phyloP scores from a whole-genome alignment of 176 grass and related monocot genomes.

The Eleusine indica region DNA sequence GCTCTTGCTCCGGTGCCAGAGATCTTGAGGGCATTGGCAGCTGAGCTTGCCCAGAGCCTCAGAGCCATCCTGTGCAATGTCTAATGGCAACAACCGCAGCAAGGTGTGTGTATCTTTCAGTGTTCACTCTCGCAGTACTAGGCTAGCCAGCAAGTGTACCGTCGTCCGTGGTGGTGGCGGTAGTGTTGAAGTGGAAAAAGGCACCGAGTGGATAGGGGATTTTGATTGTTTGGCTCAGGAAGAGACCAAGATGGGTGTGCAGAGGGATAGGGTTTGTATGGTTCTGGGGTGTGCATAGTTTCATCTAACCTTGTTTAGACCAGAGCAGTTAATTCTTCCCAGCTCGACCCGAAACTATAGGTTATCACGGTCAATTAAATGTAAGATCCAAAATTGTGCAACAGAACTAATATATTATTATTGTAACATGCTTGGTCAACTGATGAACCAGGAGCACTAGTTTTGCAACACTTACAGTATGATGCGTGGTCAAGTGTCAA shows the following conservation, averaged over 20 bases:
- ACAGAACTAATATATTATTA: background rate
- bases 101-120: slow-evolving; percentile 5
- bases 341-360: slow-evolving; percentile 24
- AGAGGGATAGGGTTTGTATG: slow-evolving; percentile 54
- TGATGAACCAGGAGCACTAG: background rate
- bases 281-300: slow-evolving; percentile 40
- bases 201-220: slow-evolving; percentile 38
- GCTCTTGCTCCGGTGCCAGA: slow-evolving; percentile 37
- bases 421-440: background rate
- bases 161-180: background rate
- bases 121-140: background rate
- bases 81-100: background rate
- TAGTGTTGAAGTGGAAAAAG: background rate
- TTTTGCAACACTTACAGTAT: background rate
- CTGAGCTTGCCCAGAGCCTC: slow-evolving; percentile 61
- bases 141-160: background rate
- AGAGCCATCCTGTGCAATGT: slow-evolving; percentile 45
- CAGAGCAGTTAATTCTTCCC: slow-evolving; percentile 24
- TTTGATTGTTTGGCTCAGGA: slow-evolving; percentile 36
- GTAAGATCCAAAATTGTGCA: background rate
- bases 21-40: slow-evolving; percentile 71
- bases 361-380: background rate
- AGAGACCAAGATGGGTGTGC: slow-evolving; percentile 16
- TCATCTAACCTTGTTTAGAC: slow-evolving; percentile 36
- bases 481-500: background rate